phyloP scores from a whole-genome alignment of 208 protist genomes.

The Wallacemonas sp. region DNA sequence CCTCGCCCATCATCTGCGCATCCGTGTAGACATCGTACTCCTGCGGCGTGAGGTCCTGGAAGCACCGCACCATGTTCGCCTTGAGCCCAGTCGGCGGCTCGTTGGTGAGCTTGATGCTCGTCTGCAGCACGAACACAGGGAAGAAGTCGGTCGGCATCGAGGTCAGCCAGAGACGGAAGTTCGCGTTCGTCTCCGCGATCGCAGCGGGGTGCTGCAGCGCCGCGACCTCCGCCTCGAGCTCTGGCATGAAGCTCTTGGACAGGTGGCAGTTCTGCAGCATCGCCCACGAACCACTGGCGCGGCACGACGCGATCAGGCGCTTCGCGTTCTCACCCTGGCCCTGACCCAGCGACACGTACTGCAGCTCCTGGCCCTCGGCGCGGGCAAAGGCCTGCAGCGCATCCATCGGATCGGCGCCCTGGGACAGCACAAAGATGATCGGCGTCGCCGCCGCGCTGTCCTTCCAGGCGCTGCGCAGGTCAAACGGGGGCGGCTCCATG shows the following conservation, averaged over 20 bases:
- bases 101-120: slow-evolving; percentile 98
- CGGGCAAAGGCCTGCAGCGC: slow-evolving; percentile 92
- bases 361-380: slow-evolving; percentile 64
- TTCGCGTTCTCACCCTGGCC: slow-evolving; percentile 97
- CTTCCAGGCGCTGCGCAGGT: slow-evolving; percentile 81
- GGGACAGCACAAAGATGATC: slow-evolving; percentile 98
- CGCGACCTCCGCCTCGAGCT: slow-evolving; percentile 93
- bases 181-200: slow-evolving; percentile 56
- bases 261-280: slow-evolving; percentile 98
- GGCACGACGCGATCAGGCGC: slow-evolving; percentile 91
- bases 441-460: slow-evolving; percentile 90
- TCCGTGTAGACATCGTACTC: slow-evolving; percentile 79
- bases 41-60: slow-evolving; percentile 79
- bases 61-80: slow-evolving; percentile 97
- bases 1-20: slow-evolving; percentile 48
- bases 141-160: slow-evolving; percentile 98
- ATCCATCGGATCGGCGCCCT: slow-evolving; percentile 96
- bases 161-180: slow-evolving; percentile 98
- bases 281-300: slow-evolving; percentile 93
- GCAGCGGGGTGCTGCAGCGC: slow-evolving; percentile 43
- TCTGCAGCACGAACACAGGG: slow-evolving; percentile 97
- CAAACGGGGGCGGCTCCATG: slow-evolving; percentile 94
- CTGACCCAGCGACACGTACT: slow-evolving; percentile 97
- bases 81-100: slow-evolving; percentile 97
- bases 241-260: slow-evolving; percentile 96